phyloP scores from a whole-genome alignment of 2,329 filamentous ascomycete species.

The Uncinocarpus reesii region DNA sequence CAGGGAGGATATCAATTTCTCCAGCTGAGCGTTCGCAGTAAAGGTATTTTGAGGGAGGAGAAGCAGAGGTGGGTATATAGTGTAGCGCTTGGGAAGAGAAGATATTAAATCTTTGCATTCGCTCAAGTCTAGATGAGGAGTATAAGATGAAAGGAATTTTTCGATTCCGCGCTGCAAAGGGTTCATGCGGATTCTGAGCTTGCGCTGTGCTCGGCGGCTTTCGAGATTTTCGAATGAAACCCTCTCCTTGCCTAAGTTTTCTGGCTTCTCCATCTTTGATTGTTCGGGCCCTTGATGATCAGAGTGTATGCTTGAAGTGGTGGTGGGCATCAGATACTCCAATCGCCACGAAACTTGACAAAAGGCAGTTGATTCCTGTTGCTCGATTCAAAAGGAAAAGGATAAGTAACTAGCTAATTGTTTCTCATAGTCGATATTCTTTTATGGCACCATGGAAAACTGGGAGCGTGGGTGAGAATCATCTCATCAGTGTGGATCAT shows the following conservation, averaged over 20 bases:
- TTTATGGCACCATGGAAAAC: no score
- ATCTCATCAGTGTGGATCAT: no score
- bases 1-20: slow-evolving; percentile 21
- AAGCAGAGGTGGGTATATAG: slow-evolving; percentile 48
- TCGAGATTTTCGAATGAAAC: background rate
- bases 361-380: no score
- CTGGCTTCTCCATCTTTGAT: background rate
- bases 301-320: background rate
- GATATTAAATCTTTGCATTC: slow-evolving; percentile 11
- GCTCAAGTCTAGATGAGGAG: slow-evolving; percentile 18
- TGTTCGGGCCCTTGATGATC: no score
- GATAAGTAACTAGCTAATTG: no score
- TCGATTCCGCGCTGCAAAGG: slow-evolving; percentile 27
- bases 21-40: slow-evolving; percentile 23
- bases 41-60: slow-evolving; percentile 45
- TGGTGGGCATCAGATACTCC: no score
- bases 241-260: background rate
- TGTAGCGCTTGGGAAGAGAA: slow-evolving; percentile 40
- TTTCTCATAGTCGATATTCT: no score
- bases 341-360: no score
- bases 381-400: no score
- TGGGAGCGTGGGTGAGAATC: no score
- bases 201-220: background rate
- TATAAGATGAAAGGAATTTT: slow-evolving; percentile 23
- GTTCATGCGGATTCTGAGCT: slow-evolving; percentile 16